A percentile compares a stretch with the other conserved stretches of the same genome.
These are phyloP conservation scores for Taiwanofungus camphoratus DNA, from an alignment of 1,284 basidiomycete species.

Conservation along the genomic window DNA sequence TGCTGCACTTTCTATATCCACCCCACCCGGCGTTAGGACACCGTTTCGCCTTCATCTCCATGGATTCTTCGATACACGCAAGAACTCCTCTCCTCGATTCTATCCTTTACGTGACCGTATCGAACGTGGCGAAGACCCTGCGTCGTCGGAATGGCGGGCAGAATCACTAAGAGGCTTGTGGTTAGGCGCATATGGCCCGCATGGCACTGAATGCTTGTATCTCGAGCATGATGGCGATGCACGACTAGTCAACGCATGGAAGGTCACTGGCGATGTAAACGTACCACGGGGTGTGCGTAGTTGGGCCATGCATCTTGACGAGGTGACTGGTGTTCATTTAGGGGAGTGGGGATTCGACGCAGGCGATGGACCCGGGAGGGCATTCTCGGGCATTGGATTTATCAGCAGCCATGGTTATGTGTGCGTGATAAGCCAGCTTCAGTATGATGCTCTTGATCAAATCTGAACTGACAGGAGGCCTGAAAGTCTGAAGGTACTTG, in stretches of 20 bases:
- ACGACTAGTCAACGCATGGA: not conserved
- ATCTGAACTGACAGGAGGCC: not conserved
- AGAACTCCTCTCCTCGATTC: slow-evolving; percentile 14
- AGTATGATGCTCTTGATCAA: not conserved
- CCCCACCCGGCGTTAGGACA: no score
- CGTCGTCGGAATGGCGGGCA: slow-evolving; percentile 15
- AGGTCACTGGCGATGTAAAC: not conserved
- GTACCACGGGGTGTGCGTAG: not conserved
- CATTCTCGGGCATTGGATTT: not conserved
- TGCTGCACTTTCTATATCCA: no score
- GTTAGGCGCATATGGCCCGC: slow-evolving; percentile 23
- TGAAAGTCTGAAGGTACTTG: not conserved
- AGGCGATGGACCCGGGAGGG: not conserved
- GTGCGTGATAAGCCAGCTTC: not conserved
- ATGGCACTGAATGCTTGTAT: slow-evolving; percentile 19
- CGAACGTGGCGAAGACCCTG: slow-evolving; percentile 6
- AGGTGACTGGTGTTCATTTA: not conserved
- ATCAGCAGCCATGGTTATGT: not conserved
- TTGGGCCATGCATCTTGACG: not conserved
- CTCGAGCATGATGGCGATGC: not conserved
- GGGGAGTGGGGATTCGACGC: not conserved
- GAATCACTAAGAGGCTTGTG: slow-evolving; percentile 21
- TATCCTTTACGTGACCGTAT: slow-evolving; percentile 20
- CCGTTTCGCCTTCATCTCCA: no score
- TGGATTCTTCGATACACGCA: no score